phyloP scores from a whole-genome alignment of 129 eudicot genomes.

The Chrysanthemum makinoi region DNA sequence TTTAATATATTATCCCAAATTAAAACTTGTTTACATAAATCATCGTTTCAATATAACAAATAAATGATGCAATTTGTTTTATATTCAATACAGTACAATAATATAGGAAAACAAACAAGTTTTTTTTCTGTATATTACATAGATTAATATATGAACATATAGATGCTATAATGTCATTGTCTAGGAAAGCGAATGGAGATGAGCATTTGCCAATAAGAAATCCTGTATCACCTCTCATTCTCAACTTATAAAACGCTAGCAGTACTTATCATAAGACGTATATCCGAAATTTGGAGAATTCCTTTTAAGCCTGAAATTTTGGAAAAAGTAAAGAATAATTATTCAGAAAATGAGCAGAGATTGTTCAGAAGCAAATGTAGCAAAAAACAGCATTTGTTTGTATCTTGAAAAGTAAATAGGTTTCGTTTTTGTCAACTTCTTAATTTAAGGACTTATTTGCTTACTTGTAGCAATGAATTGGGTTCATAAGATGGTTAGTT shows the following conservation, averaged over 20 bases:
- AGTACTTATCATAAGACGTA: not conserved
- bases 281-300: not conserved
- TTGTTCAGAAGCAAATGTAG: not conserved
- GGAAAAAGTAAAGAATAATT: not conserved
- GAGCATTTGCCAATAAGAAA: not conserved
- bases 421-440: not conserved
- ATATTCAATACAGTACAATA: no score
- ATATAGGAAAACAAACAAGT: not conserved
- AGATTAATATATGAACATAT: not conserved
- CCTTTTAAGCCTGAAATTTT: constrained; percentile 17
- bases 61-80: not conserved
- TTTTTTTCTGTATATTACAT: not conserved
- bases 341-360: not conserved
- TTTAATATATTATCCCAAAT: no score
- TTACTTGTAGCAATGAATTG: not conserved
- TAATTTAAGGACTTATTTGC: not conserved
- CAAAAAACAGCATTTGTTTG: not conserved
- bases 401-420: not conserved
- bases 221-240: not conserved
- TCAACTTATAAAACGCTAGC: not conserved
- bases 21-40: no score
- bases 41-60: no score
- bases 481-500: not conserved
- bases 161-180: not conserved
- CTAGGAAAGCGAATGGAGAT: not conserved